Evolutionary conservation across 2,329 filamentous ascomycete genomes (phyloP).

Genomic region (Dothistroma pini): DNA sequence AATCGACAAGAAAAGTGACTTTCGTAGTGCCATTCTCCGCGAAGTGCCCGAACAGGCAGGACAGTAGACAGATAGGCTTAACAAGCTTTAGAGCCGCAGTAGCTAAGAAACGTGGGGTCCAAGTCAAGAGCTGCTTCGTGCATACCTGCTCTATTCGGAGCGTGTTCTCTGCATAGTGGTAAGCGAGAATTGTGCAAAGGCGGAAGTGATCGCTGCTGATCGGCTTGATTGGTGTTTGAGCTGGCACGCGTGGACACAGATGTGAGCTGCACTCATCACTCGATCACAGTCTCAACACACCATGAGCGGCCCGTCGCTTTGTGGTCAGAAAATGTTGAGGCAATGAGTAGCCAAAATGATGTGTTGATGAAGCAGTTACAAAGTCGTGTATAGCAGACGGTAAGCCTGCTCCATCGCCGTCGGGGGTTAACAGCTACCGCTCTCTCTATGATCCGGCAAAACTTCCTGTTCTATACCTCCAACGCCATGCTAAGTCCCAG

Average conservation of each 20-base stretch:
- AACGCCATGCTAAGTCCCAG: no score
- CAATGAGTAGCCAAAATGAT: no score
- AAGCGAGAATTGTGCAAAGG: not conserved
- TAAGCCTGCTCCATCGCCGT: no score
- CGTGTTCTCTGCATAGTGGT: not conserved
- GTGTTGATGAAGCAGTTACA: no score
- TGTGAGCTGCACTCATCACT: not conserved
- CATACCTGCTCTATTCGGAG: not conserved
- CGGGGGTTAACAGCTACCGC: no score
- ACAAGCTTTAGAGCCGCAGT: not conserved
- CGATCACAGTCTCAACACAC: no score
- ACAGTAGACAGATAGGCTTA: not conserved
- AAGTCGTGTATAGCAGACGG: no score
- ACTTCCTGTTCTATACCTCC: no score
- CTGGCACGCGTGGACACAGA: not conserved
- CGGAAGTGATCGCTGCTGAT: not conserved
- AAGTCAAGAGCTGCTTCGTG: not conserved
- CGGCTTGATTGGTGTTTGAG: not conserved
- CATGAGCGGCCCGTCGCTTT: no score
- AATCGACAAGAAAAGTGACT: not conserved
- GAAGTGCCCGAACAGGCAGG: not conserved
- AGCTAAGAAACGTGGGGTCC: not conserved
- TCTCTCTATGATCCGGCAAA: no score
- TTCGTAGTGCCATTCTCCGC: not conserved
- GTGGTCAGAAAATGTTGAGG: no score